These are phyloP conservation scores for Cyclotella baltica DNA, from an alignment of 108 stramenopile genomes.

Conservation along the genomic window DNA sequence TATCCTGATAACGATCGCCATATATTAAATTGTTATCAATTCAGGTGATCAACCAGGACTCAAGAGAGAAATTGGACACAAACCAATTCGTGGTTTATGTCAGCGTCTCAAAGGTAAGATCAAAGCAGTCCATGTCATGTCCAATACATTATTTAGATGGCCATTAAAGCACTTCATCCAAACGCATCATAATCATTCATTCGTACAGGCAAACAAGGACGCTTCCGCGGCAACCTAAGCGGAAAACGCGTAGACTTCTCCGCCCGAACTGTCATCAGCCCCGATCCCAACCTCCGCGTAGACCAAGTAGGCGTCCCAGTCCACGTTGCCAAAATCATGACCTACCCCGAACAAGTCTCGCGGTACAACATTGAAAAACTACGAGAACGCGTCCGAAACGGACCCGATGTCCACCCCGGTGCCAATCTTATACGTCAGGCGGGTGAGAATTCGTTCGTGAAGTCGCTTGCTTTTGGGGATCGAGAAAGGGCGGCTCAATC, in stretches of 20 bases:
- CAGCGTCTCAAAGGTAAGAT: slow-evolving; percentile 91
- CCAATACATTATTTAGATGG: no score
- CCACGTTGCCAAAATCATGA: slow-evolving; percentile 95
- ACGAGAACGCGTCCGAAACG: slow-evolving; percentile 86
- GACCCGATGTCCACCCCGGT: slow-evolving; percentile 96
- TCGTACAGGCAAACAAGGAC: slow-evolving; percentile 83
- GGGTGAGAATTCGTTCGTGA: slow-evolving; percentile 76
- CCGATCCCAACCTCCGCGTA: slow-evolving; percentile 95
- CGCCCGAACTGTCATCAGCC: slow-evolving; percentile 97
- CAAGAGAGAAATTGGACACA: slow-evolving; percentile 85
- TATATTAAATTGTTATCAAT: not conserved
- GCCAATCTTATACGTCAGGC: slow-evolving; percentile 90
- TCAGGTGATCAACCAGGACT: slow-evolving; percentile 77
- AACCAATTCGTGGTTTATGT: slow-evolving; percentile 96
- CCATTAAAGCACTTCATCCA: not conserved
- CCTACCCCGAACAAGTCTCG: slow-evolving; percentile 96
- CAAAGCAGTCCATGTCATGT: not conserved
- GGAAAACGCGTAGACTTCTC: slow-evolving; percentile 99
- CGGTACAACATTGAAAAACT: slow-evolving; percentile 96
- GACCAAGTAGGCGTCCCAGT: slow-evolving; percentile 98
- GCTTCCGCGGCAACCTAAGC: slow-evolving; percentile 97
- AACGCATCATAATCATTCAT: not conserved
- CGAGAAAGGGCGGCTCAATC: slow-evolving; percentile 82
- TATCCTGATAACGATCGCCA: not conserved
- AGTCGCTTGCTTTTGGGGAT: slow-evolving; percentile 92